These are phyloP conservation scores for Rhodocollybia butyracea DNA, from an alignment of 768 basidiomycete genomes.

Conservation along the genomic window DNA sequence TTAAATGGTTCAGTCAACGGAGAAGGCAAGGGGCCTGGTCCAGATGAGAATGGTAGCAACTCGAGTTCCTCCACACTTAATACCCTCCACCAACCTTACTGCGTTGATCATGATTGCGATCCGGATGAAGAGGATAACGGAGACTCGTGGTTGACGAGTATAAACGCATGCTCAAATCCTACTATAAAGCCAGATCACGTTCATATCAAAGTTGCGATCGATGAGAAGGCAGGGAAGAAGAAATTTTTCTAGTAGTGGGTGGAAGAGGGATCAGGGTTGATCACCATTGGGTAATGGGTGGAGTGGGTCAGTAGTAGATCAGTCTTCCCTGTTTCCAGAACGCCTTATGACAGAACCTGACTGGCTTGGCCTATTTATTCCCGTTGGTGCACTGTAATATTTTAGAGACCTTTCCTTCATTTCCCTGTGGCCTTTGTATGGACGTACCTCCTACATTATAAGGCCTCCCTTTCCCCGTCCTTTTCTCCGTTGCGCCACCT, in stretches of 20 bases:
- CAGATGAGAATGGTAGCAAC: conserved; percentile 10
- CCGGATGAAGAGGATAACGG: conserved; percentile 74
- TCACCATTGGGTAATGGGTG: too few species aligned
- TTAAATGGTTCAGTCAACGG: conserved; percentile 9
- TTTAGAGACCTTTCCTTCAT: not conserved
- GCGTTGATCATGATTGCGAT: conserved; percentile 62
- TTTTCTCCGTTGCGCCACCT: not conserved
- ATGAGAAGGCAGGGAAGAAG: conserved; percentile 72
- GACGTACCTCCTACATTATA: not conserved
- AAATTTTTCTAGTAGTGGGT: conserved; percentile 60
- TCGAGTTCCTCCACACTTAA: conserved; percentile 1
- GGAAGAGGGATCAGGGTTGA: not conserved
- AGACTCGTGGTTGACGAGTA: conserved; percentile 83
- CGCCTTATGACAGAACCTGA: too few species aligned
- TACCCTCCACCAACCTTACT: conserved; percentile 18
- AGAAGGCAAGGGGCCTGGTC: conserved; percentile 25
- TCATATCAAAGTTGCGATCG: conserved; percentile 71
- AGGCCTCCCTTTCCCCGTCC: not conserved
- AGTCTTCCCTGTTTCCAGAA: not conserved
- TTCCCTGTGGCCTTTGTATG: not conserved
- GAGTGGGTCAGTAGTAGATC: too few species aligned
- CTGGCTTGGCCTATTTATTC: too few species aligned
- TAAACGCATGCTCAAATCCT: conserved; percentile 60
- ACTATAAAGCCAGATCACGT: conserved; percentile 50
- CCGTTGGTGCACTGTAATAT: too few species aligned